phyloP scores from a whole-genome alignment of 1,284 basidiomycete genomes.

The Ustilago loliicola region DNA sequence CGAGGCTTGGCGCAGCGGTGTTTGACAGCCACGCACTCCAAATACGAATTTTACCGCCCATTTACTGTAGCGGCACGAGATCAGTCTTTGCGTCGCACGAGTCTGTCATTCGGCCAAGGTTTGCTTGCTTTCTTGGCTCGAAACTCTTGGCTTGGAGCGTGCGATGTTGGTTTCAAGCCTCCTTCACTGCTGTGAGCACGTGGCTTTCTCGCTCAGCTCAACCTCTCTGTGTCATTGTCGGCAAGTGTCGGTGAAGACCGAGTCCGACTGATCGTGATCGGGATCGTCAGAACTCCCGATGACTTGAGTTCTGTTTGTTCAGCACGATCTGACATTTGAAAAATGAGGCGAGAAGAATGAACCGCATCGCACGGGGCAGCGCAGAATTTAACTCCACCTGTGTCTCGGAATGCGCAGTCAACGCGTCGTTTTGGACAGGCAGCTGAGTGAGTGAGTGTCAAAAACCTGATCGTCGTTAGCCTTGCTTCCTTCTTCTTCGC shows the following conservation, averaged over 20 bases:
- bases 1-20: constrained; percentile 28
- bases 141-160: constrained; percentile 11
- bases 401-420: constrained; percentile 8
- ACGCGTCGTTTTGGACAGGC: constrained; percentile 7
- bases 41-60: background rate
- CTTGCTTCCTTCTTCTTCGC: constrained; percentile 1
- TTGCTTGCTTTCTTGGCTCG: background rate
- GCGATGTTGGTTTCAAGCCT: background rate
- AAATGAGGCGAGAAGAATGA: background rate
- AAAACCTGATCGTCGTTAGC: constrained; percentile 15
- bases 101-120: no score
- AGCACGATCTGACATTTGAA: background rate
- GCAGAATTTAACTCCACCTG: constrained; percentile 27
- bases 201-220: background rate
- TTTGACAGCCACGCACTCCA: constrained; percentile 12
- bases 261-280: no score
- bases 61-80: background rate
- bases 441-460: constrained; percentile 1
- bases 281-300: no score
- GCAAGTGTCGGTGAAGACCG: no score
- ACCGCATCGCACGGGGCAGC: constrained; percentile 20
- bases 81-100: no score
- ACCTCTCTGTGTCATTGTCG: background rate
- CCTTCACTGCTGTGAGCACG: background rate
- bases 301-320: background rate